Evolutionary conservation across 441 rosid genomes (phyloP).

Genomic region (Erodium moschatum): DNA sequence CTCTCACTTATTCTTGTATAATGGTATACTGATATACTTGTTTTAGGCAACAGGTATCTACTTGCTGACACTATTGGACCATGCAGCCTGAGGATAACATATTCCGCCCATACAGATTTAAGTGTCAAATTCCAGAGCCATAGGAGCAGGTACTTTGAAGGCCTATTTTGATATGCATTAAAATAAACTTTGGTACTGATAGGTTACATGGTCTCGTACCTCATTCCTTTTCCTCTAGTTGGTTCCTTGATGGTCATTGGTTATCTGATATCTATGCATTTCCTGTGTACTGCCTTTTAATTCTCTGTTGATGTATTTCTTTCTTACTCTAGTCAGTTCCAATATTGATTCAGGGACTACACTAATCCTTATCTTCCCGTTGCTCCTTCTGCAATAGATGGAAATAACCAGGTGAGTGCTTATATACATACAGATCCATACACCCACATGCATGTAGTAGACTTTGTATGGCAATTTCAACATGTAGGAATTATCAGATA

Average conservation of each 20-base stretch:
- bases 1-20: neutral
- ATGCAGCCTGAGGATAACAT: constrained; percentile 84
- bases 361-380: constrained; percentile 38
- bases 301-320: neutral
- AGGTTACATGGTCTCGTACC: neutral
- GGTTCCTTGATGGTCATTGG: neutral
- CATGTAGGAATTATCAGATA: neutral
- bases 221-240: neutral
- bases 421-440: neutral
- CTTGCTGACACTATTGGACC: constrained; percentile 64
- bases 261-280: neutral
- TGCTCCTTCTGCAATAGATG: constrained; percentile 96
- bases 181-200: neutral
- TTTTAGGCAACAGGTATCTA: constrained; percentile 53
- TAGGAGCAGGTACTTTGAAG: constrained; percentile 39
- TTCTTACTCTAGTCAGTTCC: neutral
- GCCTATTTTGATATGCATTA: neutral
- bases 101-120: constrained; percentile 96
- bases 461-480: neutral
- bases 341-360: constrained; percentile 61
- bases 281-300: neutral
- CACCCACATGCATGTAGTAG: no score
- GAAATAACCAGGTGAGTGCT: constrained; percentile 56
- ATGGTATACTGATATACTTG: constrained; percentile 17
- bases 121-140: constrained; percentile 97